Percentiles rank a stretch among this genome's conserved stretches.
Evolutionary conservation across 345 rosid species (phyloP).

Genomic region (Melaleuca alternifolia): DNA sequence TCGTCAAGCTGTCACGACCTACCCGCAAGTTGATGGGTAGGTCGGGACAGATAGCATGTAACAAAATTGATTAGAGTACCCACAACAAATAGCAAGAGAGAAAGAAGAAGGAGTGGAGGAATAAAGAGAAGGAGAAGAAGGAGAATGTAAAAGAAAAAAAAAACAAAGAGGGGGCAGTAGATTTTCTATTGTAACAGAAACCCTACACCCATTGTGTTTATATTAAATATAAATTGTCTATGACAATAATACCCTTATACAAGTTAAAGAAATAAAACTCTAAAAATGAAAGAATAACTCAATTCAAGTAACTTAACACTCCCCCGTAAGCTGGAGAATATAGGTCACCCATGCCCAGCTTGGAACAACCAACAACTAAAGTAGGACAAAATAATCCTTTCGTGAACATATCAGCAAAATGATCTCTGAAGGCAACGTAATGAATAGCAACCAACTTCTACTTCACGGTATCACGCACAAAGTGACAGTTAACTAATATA

Average conservation of each 20-base stretch:
- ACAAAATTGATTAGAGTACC: rapidly evolving
- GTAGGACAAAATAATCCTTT: not conserved
- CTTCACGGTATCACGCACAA: not conserved
- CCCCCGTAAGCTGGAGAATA: not conserved
- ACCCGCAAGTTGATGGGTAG: no score
- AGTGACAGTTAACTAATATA: not conserved
- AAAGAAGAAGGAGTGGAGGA: not conserved
- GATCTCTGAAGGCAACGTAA: not conserved
- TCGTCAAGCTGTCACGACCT: no score
- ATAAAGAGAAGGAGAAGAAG: not conserved
- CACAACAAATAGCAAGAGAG: rapidly evolving
- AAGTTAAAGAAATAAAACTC: no score
- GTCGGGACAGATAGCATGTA: no score
- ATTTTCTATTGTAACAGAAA: no score
- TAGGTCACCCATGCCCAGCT: not conserved
- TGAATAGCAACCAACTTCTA: not conserved
- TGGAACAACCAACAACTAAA: not conserved
- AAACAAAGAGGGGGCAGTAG: no score
- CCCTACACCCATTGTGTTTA: not conserved
- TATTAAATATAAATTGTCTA: no score
- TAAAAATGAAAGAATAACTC: no score
- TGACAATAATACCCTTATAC: no score
- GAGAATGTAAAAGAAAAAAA: no score
- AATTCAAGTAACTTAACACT: no score
- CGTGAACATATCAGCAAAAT: not conserved